Evolutionary conservation across 1,284 basidiomycete genomes (phyloP), one percentile per base, ranked within the genome.

Genomic region (Tilletiopsis washingtonensis): DNA sequence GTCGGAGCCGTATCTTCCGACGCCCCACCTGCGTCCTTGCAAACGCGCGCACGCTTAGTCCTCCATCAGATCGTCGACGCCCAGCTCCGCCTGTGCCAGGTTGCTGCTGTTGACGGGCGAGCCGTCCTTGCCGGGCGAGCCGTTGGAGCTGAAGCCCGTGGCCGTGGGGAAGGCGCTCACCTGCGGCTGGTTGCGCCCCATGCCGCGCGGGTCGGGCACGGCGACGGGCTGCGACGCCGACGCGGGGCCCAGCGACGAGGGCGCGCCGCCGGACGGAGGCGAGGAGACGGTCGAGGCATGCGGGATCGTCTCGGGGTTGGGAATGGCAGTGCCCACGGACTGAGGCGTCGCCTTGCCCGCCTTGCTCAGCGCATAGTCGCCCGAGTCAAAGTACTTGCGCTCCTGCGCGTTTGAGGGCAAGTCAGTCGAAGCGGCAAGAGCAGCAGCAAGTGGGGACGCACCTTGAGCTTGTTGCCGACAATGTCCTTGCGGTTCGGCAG

Each of bases 331-430:
- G 38, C 91, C 91, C 44, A 93, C 88, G 14, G 83, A 81, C 71
- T 81, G 88, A 74, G 88, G 86, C 41, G 88, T 84, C 20, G 85
- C 82, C 37, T 88, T 86, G 27, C 91, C 91, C 3, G 91, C 91
- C 76, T 96, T 94, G 49, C 88, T 91, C 64, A 96, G 80, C 45
- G 90, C 90, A 72, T 96, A 96, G 75, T 96, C 91, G 57, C 91
- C 91, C 54, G 91, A 96, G 76, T 96, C 91, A 75, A 96, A 96
- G 78, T 89, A 96, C 75, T 94, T 94, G 70, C 91, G 87, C 75
- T 94, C 91, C 88, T 94, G 67, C 23, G 47, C 36, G 32, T 34
- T 17, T 11, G 12, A 34, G 21, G 7, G 4, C 38, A 39, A 39
- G 32, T 34, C 12, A 34, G 12, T 34, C 3, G 15, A 20, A 19